phyloP scores from a whole-genome alignment of 164 flowering plant genomes.

The Magnolia officinalis region DNA sequence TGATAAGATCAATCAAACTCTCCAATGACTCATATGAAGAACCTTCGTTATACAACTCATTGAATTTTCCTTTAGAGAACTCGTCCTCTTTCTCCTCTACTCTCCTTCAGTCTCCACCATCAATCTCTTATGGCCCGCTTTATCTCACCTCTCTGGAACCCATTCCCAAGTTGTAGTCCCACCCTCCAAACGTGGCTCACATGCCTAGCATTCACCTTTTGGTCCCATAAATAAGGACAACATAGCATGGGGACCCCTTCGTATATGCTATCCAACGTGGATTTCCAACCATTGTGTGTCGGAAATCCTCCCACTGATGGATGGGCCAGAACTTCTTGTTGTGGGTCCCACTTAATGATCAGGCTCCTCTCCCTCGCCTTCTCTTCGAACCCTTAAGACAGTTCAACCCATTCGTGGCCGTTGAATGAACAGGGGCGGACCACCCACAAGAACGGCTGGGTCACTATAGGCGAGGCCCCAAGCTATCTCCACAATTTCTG shows the following conservation, averaged over 20 bases:
- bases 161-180: slow-evolving; percentile 14
- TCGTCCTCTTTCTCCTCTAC: slow-evolving; percentile 23
- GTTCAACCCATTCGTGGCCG: slow-evolving; percentile 19
- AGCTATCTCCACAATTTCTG: slow-evolving; percentile 27
- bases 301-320: slow-evolving; percentile 28
- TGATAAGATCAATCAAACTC: not conserved
- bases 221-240: slow-evolving; percentile 25
- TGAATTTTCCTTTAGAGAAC: slow-evolving; percentile 12
- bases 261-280: slow-evolving; percentile 25
- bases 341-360: slow-evolving; percentile 33
- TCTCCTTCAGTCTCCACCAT: slow-evolving; percentile 15
- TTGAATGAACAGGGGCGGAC: slow-evolving; percentile 35
- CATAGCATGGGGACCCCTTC: slow-evolving; percentile 32
- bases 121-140: slow-evolving; percentile 13
- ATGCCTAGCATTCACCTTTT: slow-evolving; percentile 22
- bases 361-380: slow-evolving; percentile 18
- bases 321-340: slow-evolving; percentile 27
- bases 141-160: slow-evolving; percentile 21
- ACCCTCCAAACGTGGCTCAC: slow-evolving; percentile 22
- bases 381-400: slow-evolving; percentile 5
- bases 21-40: not conserved
- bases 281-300: slow-evolving; percentile 31
- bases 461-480: slow-evolving; percentile 31
- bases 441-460: slow-evolving; percentile 39
- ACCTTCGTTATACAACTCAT: slow-evolving; percentile 9